Base-by-base conservation (phyloP, 2,329 filamentous ascomycete genomes). In the Aspergillaceae sp. region DNA sequence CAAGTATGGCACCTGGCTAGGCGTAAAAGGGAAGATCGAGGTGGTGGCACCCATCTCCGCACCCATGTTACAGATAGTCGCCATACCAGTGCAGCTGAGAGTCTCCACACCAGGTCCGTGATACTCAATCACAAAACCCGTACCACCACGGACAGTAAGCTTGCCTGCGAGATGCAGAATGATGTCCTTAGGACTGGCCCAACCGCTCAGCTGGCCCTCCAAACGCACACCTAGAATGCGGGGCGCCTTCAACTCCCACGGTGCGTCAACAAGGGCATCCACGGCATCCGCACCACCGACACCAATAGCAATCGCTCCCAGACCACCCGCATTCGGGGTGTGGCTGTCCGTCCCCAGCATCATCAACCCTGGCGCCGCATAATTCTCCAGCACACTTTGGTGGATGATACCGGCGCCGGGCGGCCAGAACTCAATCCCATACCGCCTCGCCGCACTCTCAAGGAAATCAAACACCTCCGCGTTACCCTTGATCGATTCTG, bases 291-390 rank as follows among this genome's bases (percentile, higher is more conserved):
- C 92, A 61, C 92, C 92, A 62, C 92, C 92, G 32, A 98, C 92
- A 66, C 92, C 92, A 64, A 98, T 97, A 6, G 92, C 92, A 59
- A 96, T 88, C 3, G 88, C 90, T 56, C 86, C 89, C 45, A 97
- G 74, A 48, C 92, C 92, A 58, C 92, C 92, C n/a, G 88, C 92
- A 63, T 97, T 98, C 38, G 92, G 92, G 40, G 89, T 96, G 69
- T 98, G 92, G 61, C 87, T 94, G 69, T 98, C 92, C 29, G 92
- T 98, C 46, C 92, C 92, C 36, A 98, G 79, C 89, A 98, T 97
- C 90, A 98, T 96, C 57, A 97, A 71, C 42, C 92, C 92, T 19
- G 92, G 92, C n/a, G 91, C 82, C 32, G 90, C 87, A 65, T 98
- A 98, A 72, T 98, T 97, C 74, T 98, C 92, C 58, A 98, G 72